phyloP scores from a whole-genome alignment of 2,329 filamentous ascomycete species.

The Aspergillus jensenii region DNA sequence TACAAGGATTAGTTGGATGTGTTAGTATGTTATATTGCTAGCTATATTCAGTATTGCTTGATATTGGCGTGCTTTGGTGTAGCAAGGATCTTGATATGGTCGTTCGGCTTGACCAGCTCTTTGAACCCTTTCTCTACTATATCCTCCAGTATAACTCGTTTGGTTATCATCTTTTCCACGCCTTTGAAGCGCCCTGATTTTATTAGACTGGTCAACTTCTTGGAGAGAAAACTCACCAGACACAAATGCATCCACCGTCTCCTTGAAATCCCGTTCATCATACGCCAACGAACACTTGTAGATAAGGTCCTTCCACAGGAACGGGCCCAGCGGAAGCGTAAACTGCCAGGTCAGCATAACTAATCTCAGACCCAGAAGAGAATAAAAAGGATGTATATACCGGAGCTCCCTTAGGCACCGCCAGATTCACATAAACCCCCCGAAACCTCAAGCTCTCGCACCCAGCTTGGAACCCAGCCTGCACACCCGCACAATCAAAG shows the following conservation, averaged over 20 bases:
- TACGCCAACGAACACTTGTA: slow-evolving; percentile 14
- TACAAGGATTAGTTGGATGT: slow-evolving; percentile 11
- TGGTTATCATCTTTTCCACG: slow-evolving; percentile 13
- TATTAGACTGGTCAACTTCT: not conserved
- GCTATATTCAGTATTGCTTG: no score
- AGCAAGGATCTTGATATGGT: slow-evolving; percentile 16
- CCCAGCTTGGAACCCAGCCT: slow-evolving; percentile 4
- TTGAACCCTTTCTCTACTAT: slow-evolving; percentile 13
- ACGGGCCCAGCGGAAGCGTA: slow-evolving; percentile 1
- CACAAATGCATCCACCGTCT: slow-evolving; percentile 11
- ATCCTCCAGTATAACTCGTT: slow-evolving; percentile 8
- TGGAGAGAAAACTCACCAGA: not conserved
- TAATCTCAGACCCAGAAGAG: not conserved
- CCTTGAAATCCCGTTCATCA: slow-evolving; percentile 9
- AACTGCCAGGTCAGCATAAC: not conserved
- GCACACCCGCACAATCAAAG: slow-evolving; percentile 16
- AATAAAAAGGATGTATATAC: not conserved
- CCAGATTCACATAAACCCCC: slow-evolving; percentile 14
- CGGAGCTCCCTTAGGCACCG: slow-evolving; percentile 2
- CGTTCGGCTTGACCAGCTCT: slow-evolving; percentile 13
- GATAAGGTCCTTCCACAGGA: slow-evolving; percentile 9
- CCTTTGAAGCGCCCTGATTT: slow-evolving; percentile 10
- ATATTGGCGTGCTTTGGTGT: slow-evolving; percentile 2
- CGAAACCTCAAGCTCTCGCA: slow-evolving; percentile 9
- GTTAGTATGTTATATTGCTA: not conserved